Evolutionary conservation across 2,329 filamentous ascomycete species (phyloP).

Genomic region (Cryoendolithus antarcticus): DNA sequence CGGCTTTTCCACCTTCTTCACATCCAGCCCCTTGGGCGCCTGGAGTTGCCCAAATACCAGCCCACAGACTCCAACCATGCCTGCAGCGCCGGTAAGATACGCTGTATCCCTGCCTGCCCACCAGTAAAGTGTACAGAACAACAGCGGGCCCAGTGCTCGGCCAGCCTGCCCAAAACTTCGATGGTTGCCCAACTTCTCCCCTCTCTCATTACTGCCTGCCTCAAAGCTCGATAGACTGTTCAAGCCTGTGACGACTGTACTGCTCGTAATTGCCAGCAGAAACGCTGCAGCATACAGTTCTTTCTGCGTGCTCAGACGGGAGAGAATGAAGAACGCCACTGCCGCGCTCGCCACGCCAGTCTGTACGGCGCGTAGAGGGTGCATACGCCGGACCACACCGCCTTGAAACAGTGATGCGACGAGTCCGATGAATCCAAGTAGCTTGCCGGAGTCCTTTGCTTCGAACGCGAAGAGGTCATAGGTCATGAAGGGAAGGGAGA

Average conservation of each 20-base stretch:
- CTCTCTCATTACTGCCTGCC: constrained; percentile 65
- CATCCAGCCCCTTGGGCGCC: constrained; percentile 37
- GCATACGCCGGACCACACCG: constrained; percentile 69
- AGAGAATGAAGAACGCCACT: constrained; percentile 67
- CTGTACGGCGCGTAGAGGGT: constrained; percentile 68
- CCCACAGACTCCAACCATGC: constrained; percentile 62
- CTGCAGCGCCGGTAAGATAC: constrained; percentile 67
- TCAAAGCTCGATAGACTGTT: constrained; percentile 90
- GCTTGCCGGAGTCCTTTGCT: constrained; percentile 65
- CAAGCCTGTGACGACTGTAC: constrained; percentile 85
- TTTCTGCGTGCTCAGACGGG: constrained; percentile 52
- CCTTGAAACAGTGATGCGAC: constrained; percentile 88
- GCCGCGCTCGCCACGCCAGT: constrained; percentile 68
- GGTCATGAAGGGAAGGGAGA: constrained; percentile 93
- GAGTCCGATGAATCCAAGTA: constrained; percentile 84
- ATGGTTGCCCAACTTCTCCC: constrained; percentile 74
- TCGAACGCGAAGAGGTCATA: constrained; percentile 82
- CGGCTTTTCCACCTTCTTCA: neutral
- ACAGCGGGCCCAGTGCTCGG: constrained; percentile 69
- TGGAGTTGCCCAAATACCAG: constrained; percentile 62
- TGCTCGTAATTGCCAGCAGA: constrained; percentile 76
- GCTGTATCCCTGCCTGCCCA: constrained; percentile 86
- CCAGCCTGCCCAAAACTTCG: constrained; percentile 75
- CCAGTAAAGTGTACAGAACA: constrained; percentile 96
- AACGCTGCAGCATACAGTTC: constrained; percentile 73